A percentile compares a stretch with the other conserved stretches of the same genome.
Conservation (phyloP, 768 basidiomycete species). For the Hysterangium stoloniferum region DNA sequence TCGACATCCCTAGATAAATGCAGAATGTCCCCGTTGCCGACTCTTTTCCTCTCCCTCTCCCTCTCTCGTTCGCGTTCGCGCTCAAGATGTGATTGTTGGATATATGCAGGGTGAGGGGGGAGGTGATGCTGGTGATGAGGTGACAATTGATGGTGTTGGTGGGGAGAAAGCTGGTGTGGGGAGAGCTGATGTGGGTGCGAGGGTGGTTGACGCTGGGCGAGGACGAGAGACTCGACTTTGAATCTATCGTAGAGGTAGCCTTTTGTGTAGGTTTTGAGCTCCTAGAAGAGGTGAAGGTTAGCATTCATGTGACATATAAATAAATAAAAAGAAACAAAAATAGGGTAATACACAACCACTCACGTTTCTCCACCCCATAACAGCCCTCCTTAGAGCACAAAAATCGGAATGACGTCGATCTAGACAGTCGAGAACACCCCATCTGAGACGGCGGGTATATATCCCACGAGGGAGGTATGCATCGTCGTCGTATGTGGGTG, state of each 20-base stretch:
- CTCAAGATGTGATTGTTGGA: no score
- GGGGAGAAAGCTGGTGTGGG: no score
- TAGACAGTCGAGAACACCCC: slow-evolving; percentile 78
- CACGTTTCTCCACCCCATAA: slow-evolving; percentile 77
- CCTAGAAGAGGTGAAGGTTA: slow-evolving; percentile 38
- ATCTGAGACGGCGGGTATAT: slow-evolving; percentile 68
- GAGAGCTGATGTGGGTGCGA: no score
- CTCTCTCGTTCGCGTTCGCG: no score
- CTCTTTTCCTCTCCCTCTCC: no score
- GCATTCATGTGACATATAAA: slow-evolving; percentile 39
- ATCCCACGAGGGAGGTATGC: slow-evolving; percentile 49
- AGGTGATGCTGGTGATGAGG: neutral
- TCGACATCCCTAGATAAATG: no score
- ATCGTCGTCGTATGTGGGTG: neutral
- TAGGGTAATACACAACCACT: slow-evolving; percentile 21
- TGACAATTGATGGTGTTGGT: neutral
- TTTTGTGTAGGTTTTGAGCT: slow-evolving; percentile 76
- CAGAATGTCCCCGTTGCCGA: no score
- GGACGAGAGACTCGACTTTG: slow-evolving; percentile 43
- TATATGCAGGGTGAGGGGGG: neutral
- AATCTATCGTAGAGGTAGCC: slow-evolving; percentile 80
- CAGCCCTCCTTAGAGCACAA: slow-evolving; percentile 60
- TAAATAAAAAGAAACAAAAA: slow-evolving; percentile 3
- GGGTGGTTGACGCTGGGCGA: neutral
- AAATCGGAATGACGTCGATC: slow-evolving; percentile 80